Percentiles rank a stretch among this genome's conserved stretches.
These are phyloP conservation scores for Filobasidium uniguttulatum DNA, from an alignment of 1,284 basidiomycete species.

Conservation along the genomic window DNA sequence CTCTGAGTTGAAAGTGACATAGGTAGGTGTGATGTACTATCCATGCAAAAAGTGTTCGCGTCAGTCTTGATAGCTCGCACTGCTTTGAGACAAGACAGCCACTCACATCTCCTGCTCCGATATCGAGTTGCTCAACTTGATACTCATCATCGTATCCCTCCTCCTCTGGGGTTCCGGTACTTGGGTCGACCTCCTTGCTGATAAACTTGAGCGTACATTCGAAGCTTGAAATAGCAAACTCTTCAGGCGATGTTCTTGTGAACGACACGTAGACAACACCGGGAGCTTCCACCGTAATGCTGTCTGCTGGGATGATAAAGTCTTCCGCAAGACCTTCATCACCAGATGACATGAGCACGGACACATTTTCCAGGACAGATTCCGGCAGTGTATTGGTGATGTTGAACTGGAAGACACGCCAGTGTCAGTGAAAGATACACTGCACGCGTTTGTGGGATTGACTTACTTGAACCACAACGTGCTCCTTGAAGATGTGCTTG, in stretches of 20 bases:
- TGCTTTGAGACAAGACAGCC: neutral
- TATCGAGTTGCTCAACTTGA: conserved; percentile 87
- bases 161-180: conserved; percentile 91
- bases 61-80: conserved; percentile 36
- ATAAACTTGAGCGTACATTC: conserved; percentile 87
- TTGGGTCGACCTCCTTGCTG: conserved; percentile 93
- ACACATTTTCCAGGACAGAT: conserved; percentile 86
- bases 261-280: conserved; percentile 88
- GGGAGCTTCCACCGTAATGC: conserved; percentile 57
- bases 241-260: conserved; percentile 60
- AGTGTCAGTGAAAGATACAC: conserved; percentile 1
- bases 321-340: conserved; percentile 76
- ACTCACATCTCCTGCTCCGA: conserved; percentile 60
- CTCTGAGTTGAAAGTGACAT: conserved; percentile 78
- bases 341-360: conserved; percentile 75
- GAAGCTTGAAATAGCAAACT: conserved; percentile 76
- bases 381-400: conserved; percentile 98
- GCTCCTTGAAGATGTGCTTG: conserved; percentile 92
- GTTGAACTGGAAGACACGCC: conserved; percentile 57
- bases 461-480: conserved; percentile 85
- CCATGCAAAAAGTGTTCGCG: too few species aligned
- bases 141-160: conserved; percentile 99
- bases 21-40: conserved; percentile 80
- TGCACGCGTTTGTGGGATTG: conserved; percentile 2
- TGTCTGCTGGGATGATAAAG: conserved; percentile 77